These are phyloP conservation scores for Paralagenidium karlingii DNA, from an alignment of 352 stramenopile species.

Conservation along the genomic window DNA sequence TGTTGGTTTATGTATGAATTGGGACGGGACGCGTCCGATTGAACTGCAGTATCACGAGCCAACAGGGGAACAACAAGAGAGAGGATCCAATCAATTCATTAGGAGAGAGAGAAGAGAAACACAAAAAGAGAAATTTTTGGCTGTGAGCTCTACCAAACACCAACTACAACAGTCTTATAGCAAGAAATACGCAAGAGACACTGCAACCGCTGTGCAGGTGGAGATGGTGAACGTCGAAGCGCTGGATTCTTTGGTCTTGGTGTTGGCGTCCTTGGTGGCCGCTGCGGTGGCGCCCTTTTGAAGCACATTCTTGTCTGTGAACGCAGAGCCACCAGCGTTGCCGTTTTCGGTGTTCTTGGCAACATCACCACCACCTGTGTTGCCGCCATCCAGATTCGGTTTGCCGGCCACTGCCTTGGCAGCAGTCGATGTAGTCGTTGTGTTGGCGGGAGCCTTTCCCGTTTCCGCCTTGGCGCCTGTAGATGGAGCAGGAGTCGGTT, in stretches of 20 bases:
- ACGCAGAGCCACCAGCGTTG: background rate
- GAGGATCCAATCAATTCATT: background rate
- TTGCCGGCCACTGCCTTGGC: slow-evolving; percentile 3
- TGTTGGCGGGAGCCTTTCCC: slow-evolving; percentile 4
- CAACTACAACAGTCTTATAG: slow-evolving; percentile 13
- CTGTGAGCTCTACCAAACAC: slow-evolving; percentile 7
- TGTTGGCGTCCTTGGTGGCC: slow-evolving; percentile 15
- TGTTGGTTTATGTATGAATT: slow-evolving; percentile 7
- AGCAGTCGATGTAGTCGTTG: slow-evolving; percentile 6
- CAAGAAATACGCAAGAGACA: slow-evolving; percentile 28
- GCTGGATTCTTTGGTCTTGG: slow-evolving; percentile 22
- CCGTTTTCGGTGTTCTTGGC: no score
- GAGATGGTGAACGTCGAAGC: slow-evolving; percentile 10
- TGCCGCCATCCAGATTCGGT: no score
- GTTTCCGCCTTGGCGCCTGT: no score
- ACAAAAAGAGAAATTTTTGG: slow-evolving; percentile 14
- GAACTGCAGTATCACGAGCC: background rate
- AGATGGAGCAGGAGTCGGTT: slow-evolving; percentile 8
- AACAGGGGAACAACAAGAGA: slow-evolving; percentile 3
- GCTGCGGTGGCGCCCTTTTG: background rate
- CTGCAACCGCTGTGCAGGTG: slow-evolving; percentile 14
- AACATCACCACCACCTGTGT: no score
- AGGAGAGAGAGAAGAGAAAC: background rate
- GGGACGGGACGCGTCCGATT: no score
- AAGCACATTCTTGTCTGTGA: background rate